Percentiles rank a stretch among this genome's conserved stretches.
Evolutionary conservation across 495 filamentous ascomycete genomes (phyloP).

Genomic region (Penicillium coffeae): DNA sequence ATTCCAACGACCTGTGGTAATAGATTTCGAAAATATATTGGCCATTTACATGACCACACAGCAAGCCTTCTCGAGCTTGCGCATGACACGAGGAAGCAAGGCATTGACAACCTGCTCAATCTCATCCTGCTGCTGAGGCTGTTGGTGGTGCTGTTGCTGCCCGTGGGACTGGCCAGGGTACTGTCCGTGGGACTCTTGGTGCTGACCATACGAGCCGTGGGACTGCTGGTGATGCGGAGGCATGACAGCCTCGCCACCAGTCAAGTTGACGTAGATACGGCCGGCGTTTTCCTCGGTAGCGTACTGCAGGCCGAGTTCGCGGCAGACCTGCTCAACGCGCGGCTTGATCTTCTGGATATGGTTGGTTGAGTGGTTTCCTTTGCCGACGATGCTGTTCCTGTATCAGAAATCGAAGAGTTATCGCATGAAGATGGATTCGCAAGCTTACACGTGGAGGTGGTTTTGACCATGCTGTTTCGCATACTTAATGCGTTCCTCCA

Average conservation of each 20-base stretch:
- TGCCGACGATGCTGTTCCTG: slow-evolving; percentile 72
- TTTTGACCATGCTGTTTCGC: slow-evolving; percentile 66
- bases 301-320: slow-evolving; percentile 75
- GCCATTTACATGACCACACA: slow-evolving; percentile 71
- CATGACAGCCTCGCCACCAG: slow-evolving; percentile 56
- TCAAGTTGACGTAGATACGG: slow-evolving; percentile 69
- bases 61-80: slow-evolving; percentile 64
- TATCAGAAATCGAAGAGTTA: background rate
- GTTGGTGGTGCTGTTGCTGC: slow-evolving; percentile 35
- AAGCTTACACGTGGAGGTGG: slow-evolving; percentile 67
- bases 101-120: slow-evolving; percentile 62
- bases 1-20: background rate
- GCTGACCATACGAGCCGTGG: slow-evolving; percentile 38
- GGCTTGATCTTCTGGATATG: slow-evolving; percentile 91
- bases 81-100: slow-evolving; percentile 54
- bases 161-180: slow-evolving; percentile 38
- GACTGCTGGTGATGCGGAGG: slow-evolving; percentile 36
- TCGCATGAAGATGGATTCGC: background rate
- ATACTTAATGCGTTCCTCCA: slow-evolving; percentile 75
- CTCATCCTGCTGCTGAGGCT: slow-evolving; percentile 55
- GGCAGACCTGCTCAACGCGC: slow-evolving; percentile 79
- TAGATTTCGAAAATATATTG: background rate
- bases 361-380: slow-evolving; percentile 78
- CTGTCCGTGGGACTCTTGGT: slow-evolving; percentile 26
- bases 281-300: slow-evolving; percentile 83